A percentile compares a stretch with the other conserved stretches of the same genome.
These are phyloP conservation scores for Parsonsia alboflavescens DNA, from an alignment of 257 asterid species.

Conservation along the genomic window DNA sequence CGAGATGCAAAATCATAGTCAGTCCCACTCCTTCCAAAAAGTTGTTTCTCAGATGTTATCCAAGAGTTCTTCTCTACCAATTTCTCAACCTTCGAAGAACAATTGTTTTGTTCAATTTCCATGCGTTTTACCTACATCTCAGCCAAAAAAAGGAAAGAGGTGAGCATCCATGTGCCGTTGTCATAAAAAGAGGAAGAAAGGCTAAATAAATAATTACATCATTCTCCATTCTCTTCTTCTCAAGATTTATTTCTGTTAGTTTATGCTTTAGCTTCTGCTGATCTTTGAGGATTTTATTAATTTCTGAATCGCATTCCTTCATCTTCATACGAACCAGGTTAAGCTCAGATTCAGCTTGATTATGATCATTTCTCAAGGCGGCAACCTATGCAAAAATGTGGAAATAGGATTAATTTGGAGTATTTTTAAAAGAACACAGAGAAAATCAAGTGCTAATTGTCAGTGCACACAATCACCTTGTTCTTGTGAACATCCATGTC, in stretches of 20 bases:
- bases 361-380: constrained; percentile 44
- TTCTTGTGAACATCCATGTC: constrained; percentile 61
- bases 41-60: constrained; percentile 92
- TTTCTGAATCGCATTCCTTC: constrained; percentile 83
- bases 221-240: constrained; percentile 89
- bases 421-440: not conserved
- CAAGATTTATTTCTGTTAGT: constrained; percentile 68
- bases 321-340: constrained; percentile 66
- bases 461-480: constrained; percentile 43
- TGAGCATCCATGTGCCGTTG: constrained; percentile 7
- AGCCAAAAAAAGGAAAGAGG: constrained; percentile 8
- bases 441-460: not conserved
- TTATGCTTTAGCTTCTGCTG: constrained; percentile 63
- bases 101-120: constrained; percentile 88
- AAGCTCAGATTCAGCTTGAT: constrained; percentile 65
- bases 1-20: constrained; percentile 87
- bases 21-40: constrained; percentile 82
- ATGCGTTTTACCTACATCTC: constrained; percentile 65
- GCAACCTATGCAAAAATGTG: constrained; percentile 43
- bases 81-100: constrained; percentile 76
- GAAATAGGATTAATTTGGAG: not conserved
- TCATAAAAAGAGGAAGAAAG: not conserved
- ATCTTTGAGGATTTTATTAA: constrained; percentile 62
- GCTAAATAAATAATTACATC: constrained; percentile 44
- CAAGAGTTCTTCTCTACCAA: constrained; percentile 86